Conservation (phyloP, 805 yeast species). For the Myxozyma melibiosi region DNA sequence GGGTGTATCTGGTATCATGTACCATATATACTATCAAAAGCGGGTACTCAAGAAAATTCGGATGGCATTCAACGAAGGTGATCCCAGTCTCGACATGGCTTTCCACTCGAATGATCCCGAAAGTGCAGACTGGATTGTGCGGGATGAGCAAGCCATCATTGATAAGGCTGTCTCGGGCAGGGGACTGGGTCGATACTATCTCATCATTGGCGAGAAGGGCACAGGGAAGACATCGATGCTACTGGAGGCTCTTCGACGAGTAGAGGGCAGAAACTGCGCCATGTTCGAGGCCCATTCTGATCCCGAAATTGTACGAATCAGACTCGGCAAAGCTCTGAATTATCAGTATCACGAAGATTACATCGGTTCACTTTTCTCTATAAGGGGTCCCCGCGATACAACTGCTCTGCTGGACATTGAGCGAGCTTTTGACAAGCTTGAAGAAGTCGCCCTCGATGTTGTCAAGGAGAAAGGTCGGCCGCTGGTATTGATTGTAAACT, state of each 20-base stretch:
- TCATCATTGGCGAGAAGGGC: slow-evolving; percentile 81
- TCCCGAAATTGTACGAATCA: slow-evolving; percentile 75
- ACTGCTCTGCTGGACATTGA: slow-evolving; percentile 81
- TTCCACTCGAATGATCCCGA: slow-evolving; percentile 44
- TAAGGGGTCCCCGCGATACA: slow-evolving; percentile 82
- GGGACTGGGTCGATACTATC: slow-evolving; percentile 66
- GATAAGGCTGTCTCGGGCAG: slow-evolving; percentile 68
- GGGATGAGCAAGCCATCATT: slow-evolving; percentile 66
- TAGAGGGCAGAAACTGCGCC: slow-evolving; percentile 64
- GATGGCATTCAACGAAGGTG: slow-evolving; percentile 66
- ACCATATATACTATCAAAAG: slow-evolving; percentile 61
- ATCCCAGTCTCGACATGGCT: slow-evolving; percentile 62
- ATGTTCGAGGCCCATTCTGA: slow-evolving; percentile 82
- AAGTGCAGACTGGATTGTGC: slow-evolving; percentile 45
- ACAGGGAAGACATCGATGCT: slow-evolving; percentile 82
- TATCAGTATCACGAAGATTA: slow-evolving; percentile 79
- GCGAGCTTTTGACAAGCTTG: slow-evolving; percentile 75
- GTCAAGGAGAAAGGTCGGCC: slow-evolving; percentile 52
- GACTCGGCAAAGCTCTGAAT: slow-evolving; percentile 74
- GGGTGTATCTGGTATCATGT: slow-evolving; percentile 70
- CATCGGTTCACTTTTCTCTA: slow-evolving; percentile 76
- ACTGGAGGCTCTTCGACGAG: slow-evolving; percentile 67
- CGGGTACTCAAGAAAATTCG: slow-evolving; percentile 68
- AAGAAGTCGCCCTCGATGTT: slow-evolving; percentile 62
- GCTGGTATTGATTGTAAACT: slow-evolving; percentile 68